Percentiles rank a stretch among this genome's conserved stretches.
Evolutionary conservation across 1,284 basidiomycete species (phyloP).

Genomic region (Xerocomus nothofagi): DNA sequence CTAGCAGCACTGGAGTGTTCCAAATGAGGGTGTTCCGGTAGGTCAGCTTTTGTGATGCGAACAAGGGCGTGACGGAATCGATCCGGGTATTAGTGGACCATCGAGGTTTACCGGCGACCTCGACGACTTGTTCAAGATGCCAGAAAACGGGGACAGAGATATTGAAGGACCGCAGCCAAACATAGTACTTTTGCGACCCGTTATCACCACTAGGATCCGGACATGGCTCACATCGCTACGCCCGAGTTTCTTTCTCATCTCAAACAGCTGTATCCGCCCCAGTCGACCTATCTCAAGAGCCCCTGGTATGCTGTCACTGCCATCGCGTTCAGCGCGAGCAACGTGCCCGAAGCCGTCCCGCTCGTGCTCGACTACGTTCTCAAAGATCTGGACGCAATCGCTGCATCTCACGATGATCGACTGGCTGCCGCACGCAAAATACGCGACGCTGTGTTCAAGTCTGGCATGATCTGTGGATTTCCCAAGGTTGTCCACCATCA

Average conservation of each 20-base stretch:
- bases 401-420: conserved; percentile 35
- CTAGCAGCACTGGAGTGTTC: not conserved
- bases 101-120: not conserved
- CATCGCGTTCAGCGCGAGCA: conserved; percentile 54
- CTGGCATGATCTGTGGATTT: conserved; percentile 53
- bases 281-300: conserved; percentile 28
- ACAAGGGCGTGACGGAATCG: not conserved
- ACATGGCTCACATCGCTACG: conserved; percentile 25
- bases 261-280: conserved; percentile 24
- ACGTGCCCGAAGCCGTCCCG: conserved; percentile 55
- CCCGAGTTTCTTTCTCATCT: conserved; percentile 27
- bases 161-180: conserved; percentile 1
- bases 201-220: not conserved
- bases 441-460: conserved; percentile 58
- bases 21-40: not conserved
- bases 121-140: not conserved
- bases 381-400: conserved; percentile 38
- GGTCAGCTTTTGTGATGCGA: not conserved
- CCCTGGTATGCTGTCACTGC: conserved; percentile 60
- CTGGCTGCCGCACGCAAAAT: conserved; percentile 47
- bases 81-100: not conserved
- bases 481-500: conserved; percentile 41
- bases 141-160: not conserved
- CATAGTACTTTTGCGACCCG: not conserved
- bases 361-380: conserved; percentile 50